Base-by-base conservation (phyloP, 257 asterid species). In the Jacaranda mimosifolia region DNA sequence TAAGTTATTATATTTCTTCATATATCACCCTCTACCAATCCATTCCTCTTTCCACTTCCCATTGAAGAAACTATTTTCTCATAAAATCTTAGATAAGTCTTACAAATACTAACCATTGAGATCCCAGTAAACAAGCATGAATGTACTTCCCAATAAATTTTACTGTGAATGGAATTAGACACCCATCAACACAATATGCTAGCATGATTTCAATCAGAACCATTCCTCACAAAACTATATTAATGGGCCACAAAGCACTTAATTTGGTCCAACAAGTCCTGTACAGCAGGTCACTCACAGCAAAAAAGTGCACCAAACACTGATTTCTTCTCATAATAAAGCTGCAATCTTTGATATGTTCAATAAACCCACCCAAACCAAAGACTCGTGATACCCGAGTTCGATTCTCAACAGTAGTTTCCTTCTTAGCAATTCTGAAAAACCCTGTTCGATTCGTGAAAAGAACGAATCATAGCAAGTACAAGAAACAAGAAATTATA, bases 141-240 rank as follows among this genome's bases (percentile, higher is more conserved):
- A 38, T 39, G 3, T 15, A 51, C 5, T 6, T 36, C 58, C 70
- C 11, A 19, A 74, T 9, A 76, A 59, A 26, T 42, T 49, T 49
- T 4, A 60, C 46, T 49, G 55, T 14, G 14, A 52, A 49, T 14
- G 38, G 2, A 63, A 42, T 60, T 48, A 70, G 64, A 65, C 40
- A 15, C 21, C 62, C 36, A 68, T 45, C 56, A 63, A 53, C 19
- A 53, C 12, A 70, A 18, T 43, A 26, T 36, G 74, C 74, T 51
- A 67, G 45, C 14, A 56, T 35, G 56, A 76, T 63, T 78, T 74
- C 13, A 73, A 63, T 65, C 35, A 15, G 71, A 42, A 63, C 10
- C 18, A n/a, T 55, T 55, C 63, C 26, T 3, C n/a, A 18, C 48
- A 48, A 26, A 55, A 76, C 49, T 12, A 71, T 4, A 13, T 6